A percentile compares a stretch with the other conserved stretches of the same genome.
Evolutionary conservation across 2,329 filamentous ascomycete species (phyloP).

Genomic region (Nannizziopsis arthrosporioides): DNA sequence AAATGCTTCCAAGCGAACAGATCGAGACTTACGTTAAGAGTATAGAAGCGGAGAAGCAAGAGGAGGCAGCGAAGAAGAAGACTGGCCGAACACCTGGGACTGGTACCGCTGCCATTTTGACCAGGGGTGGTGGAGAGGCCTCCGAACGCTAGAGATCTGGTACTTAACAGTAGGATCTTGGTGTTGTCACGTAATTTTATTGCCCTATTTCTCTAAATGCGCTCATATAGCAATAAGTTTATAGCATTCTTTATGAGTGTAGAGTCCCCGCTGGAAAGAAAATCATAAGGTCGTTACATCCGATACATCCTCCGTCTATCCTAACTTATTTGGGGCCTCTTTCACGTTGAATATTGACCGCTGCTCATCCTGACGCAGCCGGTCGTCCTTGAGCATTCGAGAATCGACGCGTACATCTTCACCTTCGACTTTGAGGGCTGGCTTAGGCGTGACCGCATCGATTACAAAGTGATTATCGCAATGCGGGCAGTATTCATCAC

Average conservation of each 20-base stretch:
- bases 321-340: conserved; percentile 61
- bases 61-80: conserved; percentile 97
- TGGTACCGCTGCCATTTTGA: conserved; percentile 56
- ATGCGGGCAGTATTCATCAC: conserved; percentile 96
- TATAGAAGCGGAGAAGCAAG: conserved; percentile 98
- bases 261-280: not conserved
- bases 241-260: no score
- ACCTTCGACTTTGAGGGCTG: conserved; percentile 74
- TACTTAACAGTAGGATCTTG: not conserved
- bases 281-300: not conserved
- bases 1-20: conserved; percentile 89
- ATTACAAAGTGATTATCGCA: conserved; percentile 98
- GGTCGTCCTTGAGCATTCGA: conserved; percentile 84
- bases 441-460: conserved; percentile 73
- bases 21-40: conserved; percentile 97
- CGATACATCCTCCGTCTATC: conserved; percentile 38
- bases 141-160: conserved; percentile 18
- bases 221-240: no score
- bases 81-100: conserved; percentile 44
- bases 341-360: conserved; percentile 66
- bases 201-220: no score
- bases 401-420: conserved; percentile 78
- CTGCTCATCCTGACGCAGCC: conserved; percentile 49
- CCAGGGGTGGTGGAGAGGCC: conserved; percentile 42
- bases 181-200: no score